Evolutionary conservation across 306 rosid genomes (phyloP).

Genomic region (Herpetospermum pedunculosum): DNA sequence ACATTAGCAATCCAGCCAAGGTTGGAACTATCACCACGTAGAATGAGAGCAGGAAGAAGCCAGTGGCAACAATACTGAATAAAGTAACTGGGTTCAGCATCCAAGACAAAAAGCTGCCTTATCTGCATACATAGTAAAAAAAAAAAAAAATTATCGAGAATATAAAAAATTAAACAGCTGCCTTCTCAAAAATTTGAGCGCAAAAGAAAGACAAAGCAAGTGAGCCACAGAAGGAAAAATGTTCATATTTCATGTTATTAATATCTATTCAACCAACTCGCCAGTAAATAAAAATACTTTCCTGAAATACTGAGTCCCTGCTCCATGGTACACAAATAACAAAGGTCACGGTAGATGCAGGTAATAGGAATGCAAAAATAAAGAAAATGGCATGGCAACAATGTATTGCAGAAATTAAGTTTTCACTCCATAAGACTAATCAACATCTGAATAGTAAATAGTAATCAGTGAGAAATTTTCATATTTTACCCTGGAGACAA

Average conservation of each 20-base stretch:
- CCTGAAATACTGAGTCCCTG: background rate
- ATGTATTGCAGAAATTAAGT: background rate
- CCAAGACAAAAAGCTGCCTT: constrained; percentile 61
- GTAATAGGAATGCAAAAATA: background rate
- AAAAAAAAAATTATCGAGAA: background rate
- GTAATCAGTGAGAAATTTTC: background rate
- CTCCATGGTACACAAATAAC: background rate
- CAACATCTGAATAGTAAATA: background rate
- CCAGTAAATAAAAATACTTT: background rate
- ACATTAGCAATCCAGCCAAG: constrained; percentile 75
- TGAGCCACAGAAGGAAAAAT: background rate
- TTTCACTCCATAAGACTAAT: background rate
- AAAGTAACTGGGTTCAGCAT: constrained; percentile 67
- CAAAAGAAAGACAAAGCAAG: background rate
- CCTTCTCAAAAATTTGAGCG: background rate
- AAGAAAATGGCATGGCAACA: background rate
- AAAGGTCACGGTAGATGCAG: background rate
- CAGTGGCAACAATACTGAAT: constrained; percentile 70
- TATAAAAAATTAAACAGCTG: background rate
- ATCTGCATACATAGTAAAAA: constrained; percentile 35
- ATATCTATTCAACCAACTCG: background rate
- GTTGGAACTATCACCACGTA: constrained; percentile 47
- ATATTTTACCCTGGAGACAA: background rate
- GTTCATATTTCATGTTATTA: background rate
- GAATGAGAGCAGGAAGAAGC: constrained; percentile 86